Evolutionary conservation across 768 basidiomycete genomes (phyloP), one percentile per base, ranked within the genome.

Genomic region (Piloderma croceum): DNA sequence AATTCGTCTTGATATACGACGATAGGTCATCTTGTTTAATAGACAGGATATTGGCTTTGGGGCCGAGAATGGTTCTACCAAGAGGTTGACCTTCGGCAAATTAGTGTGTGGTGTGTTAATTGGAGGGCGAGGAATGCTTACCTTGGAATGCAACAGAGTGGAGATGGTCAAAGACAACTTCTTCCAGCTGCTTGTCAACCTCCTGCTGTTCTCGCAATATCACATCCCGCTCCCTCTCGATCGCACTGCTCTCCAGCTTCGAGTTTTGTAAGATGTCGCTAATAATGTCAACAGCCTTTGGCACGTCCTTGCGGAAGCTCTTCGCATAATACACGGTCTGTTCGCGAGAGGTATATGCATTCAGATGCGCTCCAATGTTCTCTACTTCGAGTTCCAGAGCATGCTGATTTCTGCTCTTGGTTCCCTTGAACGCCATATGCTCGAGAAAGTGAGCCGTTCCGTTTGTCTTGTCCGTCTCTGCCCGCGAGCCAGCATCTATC

Each of bases 301-400:
- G 75, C 9, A 98, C 89, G 61, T 98, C 96, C 73, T 92, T 87
- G 62, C 85, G 78, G 81, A 99, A 98, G 60, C 87, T 84, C 76
- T 98, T 97, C 56, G 94, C 94, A 59, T 97, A 97, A 73, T 97
- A 99, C 41, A 97, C 93, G 17, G 96, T 99, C 68, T 98, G 94
- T 69, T 99, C 96, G 46, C 96, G 79, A 19, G 93, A 96, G 7
- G 96, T 99, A 69, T 97, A 98, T 36, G 96, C 94, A 61, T 98
- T 98, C 42, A 99, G 69, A 62, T 97, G 92, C 13, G 93, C 90
- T 50, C 96, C 96, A 42, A 98, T 74, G 67, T 96, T 93, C 70
- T 99, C 96, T 18, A 98, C 94, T 64, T 97, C 92, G 42, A 97
- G 77, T 66, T 98, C 96, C 36, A 99, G 79, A 13, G 79, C 74